Conservation (phyloP, 2,329 filamentous ascomycete genomes). For the Fusarium austroafricanum region DNA sequence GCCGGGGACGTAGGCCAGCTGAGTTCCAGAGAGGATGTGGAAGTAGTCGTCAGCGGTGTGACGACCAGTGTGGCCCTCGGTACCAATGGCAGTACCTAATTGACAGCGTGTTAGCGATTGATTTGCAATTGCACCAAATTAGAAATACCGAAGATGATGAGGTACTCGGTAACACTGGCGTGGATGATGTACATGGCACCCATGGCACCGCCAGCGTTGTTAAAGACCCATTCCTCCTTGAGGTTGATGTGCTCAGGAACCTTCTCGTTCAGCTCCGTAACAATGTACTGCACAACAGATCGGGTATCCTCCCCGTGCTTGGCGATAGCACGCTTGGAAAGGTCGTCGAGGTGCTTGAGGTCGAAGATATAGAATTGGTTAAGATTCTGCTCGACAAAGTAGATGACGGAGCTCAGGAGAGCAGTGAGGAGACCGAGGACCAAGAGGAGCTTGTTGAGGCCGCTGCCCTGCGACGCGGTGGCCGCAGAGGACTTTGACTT, state of each 20-base stretch:
- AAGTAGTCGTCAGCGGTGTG: slow-evolving; percentile 97
- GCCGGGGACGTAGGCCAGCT: slow-evolving; percentile 79
- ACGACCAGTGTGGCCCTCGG: slow-evolving; percentile 87
- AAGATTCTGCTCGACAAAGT: slow-evolving; percentile 68
- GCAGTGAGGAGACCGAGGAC: slow-evolving; percentile 66
- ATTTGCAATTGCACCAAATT: not conserved
- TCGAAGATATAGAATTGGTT: slow-evolving; percentile 81
- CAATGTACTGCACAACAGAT: slow-evolving; percentile 75
- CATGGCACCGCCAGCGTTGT: slow-evolving; percentile 93
- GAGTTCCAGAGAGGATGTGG: slow-evolving; percentile 83
- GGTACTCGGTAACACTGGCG: slow-evolving; percentile 89
- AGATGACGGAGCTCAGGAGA: slow-evolving; percentile 64
- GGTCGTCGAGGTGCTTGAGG: slow-evolving; percentile 73
- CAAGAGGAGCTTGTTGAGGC: slow-evolving; percentile 56
- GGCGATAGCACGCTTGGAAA: slow-evolving; percentile 73
- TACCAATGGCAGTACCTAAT: slow-evolving; percentile 77
- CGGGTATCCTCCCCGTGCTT: slow-evolving; percentile 81
- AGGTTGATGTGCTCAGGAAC: slow-evolving; percentile 70
- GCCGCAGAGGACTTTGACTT: slow-evolving; percentile 39
- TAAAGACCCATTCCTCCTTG: slow-evolving; percentile 88
- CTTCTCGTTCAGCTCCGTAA: slow-evolving; percentile 70
- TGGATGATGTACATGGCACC: slow-evolving; percentile 92
- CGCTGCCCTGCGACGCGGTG: slow-evolving; percentile 39
- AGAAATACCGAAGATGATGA: slow-evolving; percentile 79
- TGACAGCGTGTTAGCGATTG: slow-evolving; percentile 13